Evolutionary conservation across 2,329 filamentous ascomycete genomes (phyloP), one percentile per base, ranked within the genome.

Genomic region (Botryotinia narcissicola): DNA sequence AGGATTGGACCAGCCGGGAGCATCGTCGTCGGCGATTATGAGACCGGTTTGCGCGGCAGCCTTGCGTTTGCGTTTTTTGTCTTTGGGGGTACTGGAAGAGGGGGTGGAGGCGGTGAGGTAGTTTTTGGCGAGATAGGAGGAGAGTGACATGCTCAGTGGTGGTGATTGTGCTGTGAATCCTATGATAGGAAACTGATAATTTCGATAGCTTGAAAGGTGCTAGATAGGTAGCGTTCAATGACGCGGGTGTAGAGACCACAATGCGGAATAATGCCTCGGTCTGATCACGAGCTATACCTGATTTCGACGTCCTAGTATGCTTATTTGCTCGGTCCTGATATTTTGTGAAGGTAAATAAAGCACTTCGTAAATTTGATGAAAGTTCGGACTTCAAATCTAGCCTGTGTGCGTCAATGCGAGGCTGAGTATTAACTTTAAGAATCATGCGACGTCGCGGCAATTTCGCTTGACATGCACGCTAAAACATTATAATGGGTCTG

Each of bases 41-140:
- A 92, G 86, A 64, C 89, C 88, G 42, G 82, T 75, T 70, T 82
- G 79, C 42, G 80, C 79, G 44, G 80, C 79, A 73, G 86, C 82
- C 81, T 90, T 91, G 79, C 88, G 86, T 83, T 91, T 92, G 75
- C 88, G 86, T 80, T 91, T 91, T 80, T 91, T 91, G 67, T 88
- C 89, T 9, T 85, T 82, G 75, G 89, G 87, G 59, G 87, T 85
- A 37, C 81, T 79, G 16, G n/a, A 59, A 42, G 81, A 79, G 9
- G n/a, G 12, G n/a, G 80, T 82, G 77, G 92, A 89, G 59, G 91
- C 90, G 2, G 87, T 93, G 68, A 99, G 90, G 82, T 99, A 99
- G 82, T 94, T 96, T 76, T 93, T 92, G 54, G 95, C 95, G 51
- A 99, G 89, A 80, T 98, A 99, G 80, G 91, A 90, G 74, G 94